phyloP scores from a whole-genome alignment of 176 grass and related monocot genomes.

The Zoysia pacifica region DNA sequence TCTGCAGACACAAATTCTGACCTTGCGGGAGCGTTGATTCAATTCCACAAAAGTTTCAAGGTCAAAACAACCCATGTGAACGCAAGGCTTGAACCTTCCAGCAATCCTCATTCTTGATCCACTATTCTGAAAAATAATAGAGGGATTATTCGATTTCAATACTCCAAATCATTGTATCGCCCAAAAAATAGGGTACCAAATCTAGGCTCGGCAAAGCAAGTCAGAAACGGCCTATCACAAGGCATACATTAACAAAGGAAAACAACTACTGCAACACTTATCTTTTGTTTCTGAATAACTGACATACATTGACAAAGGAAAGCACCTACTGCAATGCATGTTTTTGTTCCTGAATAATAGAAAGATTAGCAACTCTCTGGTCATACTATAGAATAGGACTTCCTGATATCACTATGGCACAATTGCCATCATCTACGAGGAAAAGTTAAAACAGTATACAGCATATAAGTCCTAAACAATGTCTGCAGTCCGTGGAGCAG shows the following conservation, averaged over 20 bases:
- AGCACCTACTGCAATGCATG: background rate
- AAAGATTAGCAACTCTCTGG: conserved; percentile 5
- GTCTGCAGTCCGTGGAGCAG: background rate
- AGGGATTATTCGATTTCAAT: conserved; percentile 19
- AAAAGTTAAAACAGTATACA: background rate
- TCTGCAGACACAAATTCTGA: conserved; percentile 40
- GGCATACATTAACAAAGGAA: too few species aligned
- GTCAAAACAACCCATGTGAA: conserved; percentile 98
- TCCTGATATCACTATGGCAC: background rate
- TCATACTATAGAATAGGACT: conserved; percentile 6
- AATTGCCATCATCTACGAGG: background rate
- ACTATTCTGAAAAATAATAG: conserved; percentile 60
- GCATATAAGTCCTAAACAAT: background rate
- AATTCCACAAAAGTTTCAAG: conserved; percentile 93
- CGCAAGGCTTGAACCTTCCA: conserved; percentile 87
- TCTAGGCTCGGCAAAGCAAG: background rate
- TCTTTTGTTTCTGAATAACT: too few species aligned
- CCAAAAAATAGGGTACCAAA: background rate
- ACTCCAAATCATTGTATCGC: conserved; percentile 5
- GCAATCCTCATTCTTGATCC: conserved; percentile 85
- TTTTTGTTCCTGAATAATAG: conserved; percentile 7
- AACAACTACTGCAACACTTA: too few species aligned
- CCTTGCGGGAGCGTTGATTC: conserved; percentile 94
- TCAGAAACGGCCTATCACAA: background rate
- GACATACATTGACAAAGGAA: conserved; percentile 5